Evolutionary conservation across 2,329 filamentous ascomycete species (phyloP).

Genomic region (Calycina herbarum): DNA sequence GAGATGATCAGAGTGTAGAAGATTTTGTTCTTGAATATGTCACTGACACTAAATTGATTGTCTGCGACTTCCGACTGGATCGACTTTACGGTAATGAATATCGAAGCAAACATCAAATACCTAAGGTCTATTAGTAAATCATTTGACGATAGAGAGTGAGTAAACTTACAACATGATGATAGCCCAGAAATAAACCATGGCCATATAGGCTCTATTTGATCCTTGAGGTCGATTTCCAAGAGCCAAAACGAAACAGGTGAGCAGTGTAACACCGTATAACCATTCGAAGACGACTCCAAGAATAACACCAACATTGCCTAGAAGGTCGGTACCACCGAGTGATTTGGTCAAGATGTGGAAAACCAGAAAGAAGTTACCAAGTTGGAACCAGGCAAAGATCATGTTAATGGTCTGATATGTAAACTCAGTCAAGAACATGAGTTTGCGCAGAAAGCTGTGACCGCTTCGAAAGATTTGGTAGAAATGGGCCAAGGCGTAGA

Average conservation of each 20-base stretch:
- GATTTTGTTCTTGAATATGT: constrained; percentile 81
- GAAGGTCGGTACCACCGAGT: constrained; percentile 65
- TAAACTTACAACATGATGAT: constrained; percentile 80
- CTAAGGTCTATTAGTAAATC: constrained; percentile 40
- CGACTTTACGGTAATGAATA: constrained; percentile 89
- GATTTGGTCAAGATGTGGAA: constrained; percentile 95
- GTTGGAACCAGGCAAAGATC: constrained; percentile 98
- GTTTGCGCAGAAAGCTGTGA: constrained; percentile 82
- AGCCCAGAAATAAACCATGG: constrained; percentile 98
- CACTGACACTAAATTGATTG: constrained; percentile 64
- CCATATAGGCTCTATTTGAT: constrained; percentile 89
- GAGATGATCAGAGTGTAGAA: constrained; percentile 96
- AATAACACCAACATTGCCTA: constrained; percentile 76
- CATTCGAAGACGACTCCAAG: constrained; percentile 92
- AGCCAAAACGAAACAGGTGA: constrained; percentile 92
- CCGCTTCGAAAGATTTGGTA: constrained; percentile 94
- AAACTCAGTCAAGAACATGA: constrained; percentile 91
- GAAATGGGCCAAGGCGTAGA: constrained; percentile 93
- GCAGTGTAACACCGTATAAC: constrained; percentile 87
- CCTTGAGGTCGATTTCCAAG: constrained; percentile 94
- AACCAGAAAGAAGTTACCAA: constrained; percentile 98
- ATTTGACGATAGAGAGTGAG: background rate
- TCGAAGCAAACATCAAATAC: constrained; percentile 90
- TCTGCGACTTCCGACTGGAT: constrained; percentile 69
- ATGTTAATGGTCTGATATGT: constrained; percentile 93